Conservation (phyloP, 1,284 basidiomycete genomes). For the Wallemia mellicola region DNA sequence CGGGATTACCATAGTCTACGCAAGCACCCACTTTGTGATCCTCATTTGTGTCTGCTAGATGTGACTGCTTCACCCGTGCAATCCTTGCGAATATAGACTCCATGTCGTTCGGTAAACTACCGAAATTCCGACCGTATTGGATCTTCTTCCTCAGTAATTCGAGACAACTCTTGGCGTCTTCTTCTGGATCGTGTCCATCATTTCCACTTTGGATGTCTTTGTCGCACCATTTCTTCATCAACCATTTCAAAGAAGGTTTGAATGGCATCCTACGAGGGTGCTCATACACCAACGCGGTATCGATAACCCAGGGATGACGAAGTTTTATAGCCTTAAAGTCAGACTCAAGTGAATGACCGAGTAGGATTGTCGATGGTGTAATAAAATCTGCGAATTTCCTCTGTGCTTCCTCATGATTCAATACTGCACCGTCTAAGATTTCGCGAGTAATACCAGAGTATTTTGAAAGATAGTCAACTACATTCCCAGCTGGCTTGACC, state of each 20-base stretch:
- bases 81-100: conserved; percentile 67
- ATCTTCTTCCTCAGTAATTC: conserved; percentile 56
- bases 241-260: conserved; percentile 72
- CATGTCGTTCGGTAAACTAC: conserved; percentile 44
- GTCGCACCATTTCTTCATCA: conserved; percentile 63
- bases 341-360: conserved; percentile 81
- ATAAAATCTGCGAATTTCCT: conserved; percentile 25
- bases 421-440: conserved; percentile 32
- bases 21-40: conserved; percentile 29
- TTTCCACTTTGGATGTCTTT: conserved; percentile 49
- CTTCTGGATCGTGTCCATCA: conserved; percentile 65
- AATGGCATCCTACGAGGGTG: conserved; percentile 65
- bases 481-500: conserved; percentile 50
- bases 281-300: conserved; percentile 60
- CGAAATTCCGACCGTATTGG: conserved; percentile 44
- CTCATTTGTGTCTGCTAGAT: background rate
- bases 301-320: conserved; percentile 52
- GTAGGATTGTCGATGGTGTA: conserved; percentile 41
- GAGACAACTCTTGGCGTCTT: conserved; percentile 59
- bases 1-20: conserved; percentile 50
- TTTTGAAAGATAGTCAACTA: conserved; percentile 63
- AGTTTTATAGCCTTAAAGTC: conserved; percentile 59
- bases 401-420: conserved; percentile 46
- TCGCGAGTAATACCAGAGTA: conserved; percentile 61
- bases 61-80: conserved; percentile 17